Conservation (phyloP, 2,329 filamentous ascomycete genomes). For the Fonsecaea erecta region DNA sequence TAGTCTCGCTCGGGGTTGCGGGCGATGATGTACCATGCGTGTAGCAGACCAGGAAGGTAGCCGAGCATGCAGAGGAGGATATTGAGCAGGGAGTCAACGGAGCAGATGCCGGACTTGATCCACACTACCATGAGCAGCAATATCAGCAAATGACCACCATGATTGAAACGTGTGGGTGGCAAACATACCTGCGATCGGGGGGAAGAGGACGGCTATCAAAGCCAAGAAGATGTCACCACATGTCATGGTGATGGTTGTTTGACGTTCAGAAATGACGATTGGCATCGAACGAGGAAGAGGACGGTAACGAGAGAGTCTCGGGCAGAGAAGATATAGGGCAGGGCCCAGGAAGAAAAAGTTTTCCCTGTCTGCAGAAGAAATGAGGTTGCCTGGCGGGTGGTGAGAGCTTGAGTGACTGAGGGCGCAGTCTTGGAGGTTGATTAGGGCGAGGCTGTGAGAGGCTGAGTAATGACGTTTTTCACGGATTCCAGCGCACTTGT, state of each 20-base stretch:
- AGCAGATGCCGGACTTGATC: conserved; percentile 95
- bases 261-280: conserved; percentile 5
- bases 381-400: conserved; percentile 18
- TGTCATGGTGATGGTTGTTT: conserved; percentile 41
- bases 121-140: conserved; percentile 66
- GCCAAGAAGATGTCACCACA: conserved; percentile 43
- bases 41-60: conserved; percentile 83
- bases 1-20: conserved; percentile 77
- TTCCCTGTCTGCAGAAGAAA: conserved; percentile 11
- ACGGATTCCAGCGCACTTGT: neutral
- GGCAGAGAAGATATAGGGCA: neutral
- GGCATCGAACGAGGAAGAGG: conserved; percentile 3
- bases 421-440: conserved; percentile 6
- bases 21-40: conserved; percentile 98
- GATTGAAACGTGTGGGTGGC: neutral
- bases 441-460: conserved; percentile 15
- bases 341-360: neutral
- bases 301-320: neutral
- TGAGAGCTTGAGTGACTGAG: neutral
- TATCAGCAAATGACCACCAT: conserved; percentile 14
- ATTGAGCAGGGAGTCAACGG: conserved; percentile 91
- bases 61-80: conserved; percentile 82
- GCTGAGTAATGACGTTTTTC: conserved; percentile 6
- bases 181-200: conserved; percentile 56
- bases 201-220: conserved; percentile 51